Evolutionary conservation across 768 basidiomycete genomes (phyloP), one percentile per base, ranked within the genome.

Genomic region (Serpula lacrymans): DNA sequence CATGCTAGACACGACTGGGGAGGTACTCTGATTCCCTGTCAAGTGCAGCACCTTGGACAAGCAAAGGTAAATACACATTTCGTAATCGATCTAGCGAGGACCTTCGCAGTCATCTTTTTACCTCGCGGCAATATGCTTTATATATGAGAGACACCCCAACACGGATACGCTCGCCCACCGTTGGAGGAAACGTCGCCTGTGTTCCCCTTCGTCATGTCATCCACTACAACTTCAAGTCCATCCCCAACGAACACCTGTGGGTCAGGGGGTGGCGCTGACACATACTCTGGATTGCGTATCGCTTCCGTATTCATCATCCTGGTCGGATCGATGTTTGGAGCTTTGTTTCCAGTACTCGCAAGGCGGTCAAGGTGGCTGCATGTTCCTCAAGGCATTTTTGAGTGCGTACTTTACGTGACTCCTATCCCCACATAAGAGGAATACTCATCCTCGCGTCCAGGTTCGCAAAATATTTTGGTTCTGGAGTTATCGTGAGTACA

Each of bases 391-490:
- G 42, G 57, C 26, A 60, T 83, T 3, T 91, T 87, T 45, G 82
- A 93, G 88, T 88, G 39, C 21, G 84, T 63, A 1, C 11, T 36
- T 9, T 2, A 17, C 24, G 5, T 12, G n/a, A 4, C 10, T 20
- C 4, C 12, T 2, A 11, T 6, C 22, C 13, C 13, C 37, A 20
- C n/a, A n/a, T n/a, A n/a, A n/a, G n/a, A n/a, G n/a, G 18, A n/a
- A 8, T 48, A 3, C 37, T 53, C 9, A 54, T 40, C 33, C 20
- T 22, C 7, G 29, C 13, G 17, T n/a, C 14, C 43, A 87, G 85
- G 37, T 88, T 92, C 58, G 83, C 87, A 23, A 92, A 90, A 62
- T 91, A 84, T 60, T 93, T 94, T 62, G 91, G 91, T 20, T 90
- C 88, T 11, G 91, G 91, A 18, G 86, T 90, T 35, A 89, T 90